Conservation (phyloP, 441 rosid genomes). For the Macaranga tanarius region DNA sequence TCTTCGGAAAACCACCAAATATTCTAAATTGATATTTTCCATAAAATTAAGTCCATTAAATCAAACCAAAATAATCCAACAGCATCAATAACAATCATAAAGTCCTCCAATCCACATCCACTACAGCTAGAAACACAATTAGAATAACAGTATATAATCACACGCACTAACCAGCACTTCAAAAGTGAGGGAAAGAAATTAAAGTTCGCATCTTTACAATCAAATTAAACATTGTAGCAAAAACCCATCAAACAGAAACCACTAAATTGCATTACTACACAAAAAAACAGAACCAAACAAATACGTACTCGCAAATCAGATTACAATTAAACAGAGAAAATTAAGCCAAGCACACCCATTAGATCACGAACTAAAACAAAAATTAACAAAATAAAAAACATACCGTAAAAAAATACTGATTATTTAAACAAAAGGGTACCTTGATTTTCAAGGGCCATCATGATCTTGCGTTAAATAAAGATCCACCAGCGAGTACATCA, state of each 20-base stretch:
- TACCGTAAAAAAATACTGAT: neutral
- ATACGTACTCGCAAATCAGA: neutral
- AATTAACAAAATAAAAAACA: conserved; percentile 5
- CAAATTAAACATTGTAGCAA: neutral
- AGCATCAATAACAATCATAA: neutral
- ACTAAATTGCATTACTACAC: neutral
- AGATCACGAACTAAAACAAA: neutral
- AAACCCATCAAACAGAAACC: neutral
- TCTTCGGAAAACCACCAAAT: neutral
- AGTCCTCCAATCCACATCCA: neutral
- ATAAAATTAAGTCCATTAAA: too few species aligned
- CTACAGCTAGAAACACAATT: neutral
- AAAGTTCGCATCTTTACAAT: neutral
- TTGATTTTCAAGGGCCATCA: conserved; percentile 51
- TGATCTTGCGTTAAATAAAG: conserved; percentile 42
- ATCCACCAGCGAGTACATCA: conserved; percentile 58
- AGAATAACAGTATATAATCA: conserved; percentile 8
- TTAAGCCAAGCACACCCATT: neutral
- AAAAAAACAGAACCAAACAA: neutral
- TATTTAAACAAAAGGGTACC: conserved; percentile 24
- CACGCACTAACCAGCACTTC: conserved; percentile 6
- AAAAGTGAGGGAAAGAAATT: neutral
- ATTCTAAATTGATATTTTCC: neutral
- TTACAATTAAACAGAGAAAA: neutral
- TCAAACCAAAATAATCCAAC: neutral